Evolutionary conservation across 2,329 filamentous ascomycete species (phyloP).

Genomic region (Myotisia sp.): DNA sequence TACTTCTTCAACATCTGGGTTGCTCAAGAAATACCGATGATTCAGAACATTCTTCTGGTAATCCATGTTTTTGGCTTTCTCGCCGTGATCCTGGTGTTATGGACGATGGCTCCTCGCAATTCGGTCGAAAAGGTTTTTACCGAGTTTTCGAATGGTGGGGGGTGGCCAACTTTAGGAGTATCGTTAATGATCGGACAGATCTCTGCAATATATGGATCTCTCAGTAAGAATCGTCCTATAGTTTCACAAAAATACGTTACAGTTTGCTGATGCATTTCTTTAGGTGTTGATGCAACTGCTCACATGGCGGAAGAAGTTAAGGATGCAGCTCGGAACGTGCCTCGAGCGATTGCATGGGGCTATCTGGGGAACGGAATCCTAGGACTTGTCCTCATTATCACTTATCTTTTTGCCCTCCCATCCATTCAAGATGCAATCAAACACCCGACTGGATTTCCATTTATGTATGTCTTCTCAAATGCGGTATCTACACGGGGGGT

Average conservation of each 20-base stretch:
- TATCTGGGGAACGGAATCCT: slow-evolving; percentile 23
- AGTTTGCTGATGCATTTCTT: background rate
- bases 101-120: slow-evolving; percentile 15
- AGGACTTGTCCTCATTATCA: slow-evolving; percentile 20
- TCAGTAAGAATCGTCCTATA: no score
- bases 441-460: slow-evolving; percentile 20
- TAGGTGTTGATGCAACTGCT: slow-evolving; percentile 3
- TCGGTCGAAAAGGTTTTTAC: slow-evolving; percentile 3
- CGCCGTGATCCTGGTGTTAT: slow-evolving; percentile 31
- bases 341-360: slow-evolving; percentile 22
- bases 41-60: slow-evolving; percentile 20
- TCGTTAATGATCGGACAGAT: slow-evolving; percentile 4
- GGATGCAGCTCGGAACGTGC: slow-evolving; percentile 24
- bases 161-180: slow-evolving; percentile 3
- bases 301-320: slow-evolving; percentile 23
- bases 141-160: slow-evolving; percentile 2
- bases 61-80: slow-evolving; percentile 31
- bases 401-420: background rate
- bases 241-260: no score
- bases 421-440: background rate
- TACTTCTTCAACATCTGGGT: slow-evolving; percentile 17
- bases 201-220: no score
- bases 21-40: slow-evolving; percentile 18
- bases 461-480: slow-evolving; percentile 23
- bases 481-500: slow-evolving; percentile 16